Evolutionary conservation across 306 rosid species (phyloP).

Genomic region (Senna siamea): DNA sequence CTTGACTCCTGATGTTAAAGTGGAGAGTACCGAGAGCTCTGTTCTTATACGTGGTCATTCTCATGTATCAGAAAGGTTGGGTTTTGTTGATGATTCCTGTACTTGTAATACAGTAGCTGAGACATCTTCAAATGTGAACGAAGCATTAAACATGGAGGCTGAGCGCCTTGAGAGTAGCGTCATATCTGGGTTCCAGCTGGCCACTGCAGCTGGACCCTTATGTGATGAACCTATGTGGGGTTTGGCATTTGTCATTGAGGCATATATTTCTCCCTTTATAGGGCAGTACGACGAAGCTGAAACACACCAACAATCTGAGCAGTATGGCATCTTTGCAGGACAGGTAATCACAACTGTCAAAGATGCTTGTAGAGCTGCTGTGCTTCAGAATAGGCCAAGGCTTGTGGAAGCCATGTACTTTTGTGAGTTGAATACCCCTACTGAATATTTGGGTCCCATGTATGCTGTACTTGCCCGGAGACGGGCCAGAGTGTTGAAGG

Average conservation of each 20-base stretch:
- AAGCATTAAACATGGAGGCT: slow-evolving; percentile 54
- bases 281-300: slow-evolving; percentile 61
- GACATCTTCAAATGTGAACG: slow-evolving; percentile 49
- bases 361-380: slow-evolving; percentile 85
- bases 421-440: slow-evolving; percentile 77
- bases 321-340: slow-evolving; percentile 73
- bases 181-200: slow-evolving; percentile 78
- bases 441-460: slow-evolving; percentile 82
- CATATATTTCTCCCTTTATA: slow-evolving; percentile 51
- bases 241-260: slow-evolving; percentile 82
- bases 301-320: slow-evolving; percentile 65
- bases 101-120: slow-evolving; percentile 35
- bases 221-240: slow-evolving; percentile 97
- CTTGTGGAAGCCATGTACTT: slow-evolving; percentile 97
- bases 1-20: slow-evolving; percentile 63
- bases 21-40: slow-evolving; percentile 45
- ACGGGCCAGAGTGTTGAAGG: slow-evolving; percentile 77
- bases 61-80: slow-evolving; percentile 62
- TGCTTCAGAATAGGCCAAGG: slow-evolving; percentile 78
- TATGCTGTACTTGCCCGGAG: slow-evolving; percentile 90
- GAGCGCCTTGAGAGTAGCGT: slow-evolving; percentile 76
- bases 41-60: slow-evolving; percentile 61
- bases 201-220: slow-evolving; percentile 92
- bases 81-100: slow-evolving; percentile 53
- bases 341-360: slow-evolving; percentile 84